Percentiles rank a stretch among this genome's conserved stretches.
Conservation (phyloP, 257 asterid genomes). For the Solanum chiquidenum region DNA sequence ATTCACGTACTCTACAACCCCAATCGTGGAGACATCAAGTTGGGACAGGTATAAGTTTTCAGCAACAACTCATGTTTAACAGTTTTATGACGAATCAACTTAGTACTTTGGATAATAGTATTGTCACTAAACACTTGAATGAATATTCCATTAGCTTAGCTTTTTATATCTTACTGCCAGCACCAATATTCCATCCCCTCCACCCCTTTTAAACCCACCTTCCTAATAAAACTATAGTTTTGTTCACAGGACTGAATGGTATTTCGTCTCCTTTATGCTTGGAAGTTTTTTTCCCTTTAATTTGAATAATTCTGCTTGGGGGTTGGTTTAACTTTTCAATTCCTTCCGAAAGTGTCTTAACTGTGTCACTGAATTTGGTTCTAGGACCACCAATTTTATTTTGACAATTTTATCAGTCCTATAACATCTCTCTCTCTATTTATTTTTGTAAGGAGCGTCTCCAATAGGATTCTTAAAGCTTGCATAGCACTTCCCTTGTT, state of each 20-base stretch:
- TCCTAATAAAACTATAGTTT: neutral
- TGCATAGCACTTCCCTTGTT: neutral
- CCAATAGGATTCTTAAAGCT: neutral
- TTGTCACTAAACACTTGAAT: neutral
- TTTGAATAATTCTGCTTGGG: neutral
- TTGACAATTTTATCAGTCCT: neutral
- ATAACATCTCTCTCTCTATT: neutral
- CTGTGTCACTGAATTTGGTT: neutral
- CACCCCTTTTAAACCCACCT: neutral
- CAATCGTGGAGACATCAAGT: constrained; percentile 81
- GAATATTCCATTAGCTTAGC: neutral
- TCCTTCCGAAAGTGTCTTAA: neutral
- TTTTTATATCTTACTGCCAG: neutral
- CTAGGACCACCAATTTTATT: neutral
- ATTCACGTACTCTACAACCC: constrained; percentile 83
- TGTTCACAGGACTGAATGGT: neutral
- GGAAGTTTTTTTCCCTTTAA: neutral
- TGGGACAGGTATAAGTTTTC: constrained; percentile 65
- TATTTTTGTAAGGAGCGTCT: neutral
- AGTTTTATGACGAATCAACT: neutral
- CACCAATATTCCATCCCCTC: neutral
- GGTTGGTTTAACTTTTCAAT: neutral
- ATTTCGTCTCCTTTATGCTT: neutral
- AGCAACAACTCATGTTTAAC: neutral
- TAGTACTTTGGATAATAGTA: neutral